phyloP scores from a whole-genome alignment of 208 protist species.

The Leishmania braziliensis region DNA sequence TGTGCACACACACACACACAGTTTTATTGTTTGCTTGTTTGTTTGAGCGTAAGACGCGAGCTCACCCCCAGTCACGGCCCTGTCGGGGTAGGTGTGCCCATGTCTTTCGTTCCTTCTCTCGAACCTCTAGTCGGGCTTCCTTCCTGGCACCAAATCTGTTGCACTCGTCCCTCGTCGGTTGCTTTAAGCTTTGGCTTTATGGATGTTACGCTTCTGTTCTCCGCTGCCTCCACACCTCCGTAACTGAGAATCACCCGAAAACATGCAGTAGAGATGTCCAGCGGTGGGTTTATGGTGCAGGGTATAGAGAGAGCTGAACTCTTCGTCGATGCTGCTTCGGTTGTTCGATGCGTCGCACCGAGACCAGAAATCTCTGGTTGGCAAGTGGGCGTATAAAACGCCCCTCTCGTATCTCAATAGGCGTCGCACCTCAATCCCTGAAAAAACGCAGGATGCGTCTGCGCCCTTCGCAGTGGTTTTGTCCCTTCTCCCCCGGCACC shows the following conservation, averaged over 20 bases:
- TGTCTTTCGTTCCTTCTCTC: neutral
- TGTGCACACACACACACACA: conserved; percentile 10
- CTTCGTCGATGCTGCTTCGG: neutral
- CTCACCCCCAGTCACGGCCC: neutral
- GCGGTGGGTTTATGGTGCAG: neutral
- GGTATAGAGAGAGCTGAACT: neutral
- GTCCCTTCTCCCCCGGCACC: neutral
- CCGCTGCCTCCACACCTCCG: neutral
- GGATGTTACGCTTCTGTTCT: neutral
- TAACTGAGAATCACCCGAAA: neutral
- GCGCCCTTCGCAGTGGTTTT: neutral
- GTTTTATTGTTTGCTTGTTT: too few species aligned
- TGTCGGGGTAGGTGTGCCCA: neutral
- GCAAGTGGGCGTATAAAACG: neutral
- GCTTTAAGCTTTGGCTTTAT: neutral
- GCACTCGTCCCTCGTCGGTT: neutral
- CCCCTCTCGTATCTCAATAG: neutral
- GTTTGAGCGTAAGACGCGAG: neutral
- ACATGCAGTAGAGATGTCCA: neutral
- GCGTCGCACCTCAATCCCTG: neutral
- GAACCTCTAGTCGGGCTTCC: neutral
- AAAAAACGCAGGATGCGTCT: neutral
- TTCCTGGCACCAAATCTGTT: neutral
- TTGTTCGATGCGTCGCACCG: conserved; percentile 10
- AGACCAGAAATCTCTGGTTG: neutral